Evolutionary conservation across 352 stramenopile genomes (phyloP).

Genomic region (Globisporangium yorkense): DNA sequence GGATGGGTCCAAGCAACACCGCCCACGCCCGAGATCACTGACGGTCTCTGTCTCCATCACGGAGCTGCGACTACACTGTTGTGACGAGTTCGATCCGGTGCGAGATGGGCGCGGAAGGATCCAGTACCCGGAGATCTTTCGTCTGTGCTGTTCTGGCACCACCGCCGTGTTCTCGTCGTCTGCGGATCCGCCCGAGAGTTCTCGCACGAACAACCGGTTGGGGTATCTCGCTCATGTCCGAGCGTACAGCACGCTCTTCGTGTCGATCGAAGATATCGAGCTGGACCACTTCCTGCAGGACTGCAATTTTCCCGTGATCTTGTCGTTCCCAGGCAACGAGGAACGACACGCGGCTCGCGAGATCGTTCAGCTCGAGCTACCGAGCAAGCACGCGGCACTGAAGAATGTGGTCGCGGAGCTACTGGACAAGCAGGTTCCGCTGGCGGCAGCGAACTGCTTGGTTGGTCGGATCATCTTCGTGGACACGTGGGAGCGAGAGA

Average conservation of each 20-base stretch:
- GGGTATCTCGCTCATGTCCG: slow-evolving; percentile 69
- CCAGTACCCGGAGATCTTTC: slow-evolving; percentile 57
- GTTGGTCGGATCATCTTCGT: slow-evolving; percentile 47
- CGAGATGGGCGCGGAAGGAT: slow-evolving; percentile 27
- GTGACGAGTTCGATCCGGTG: slow-evolving; percentile 50
- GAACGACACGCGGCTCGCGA: slow-evolving; percentile 16
- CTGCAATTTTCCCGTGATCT: slow-evolving; percentile 70
- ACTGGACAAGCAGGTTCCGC: slow-evolving; percentile 37
- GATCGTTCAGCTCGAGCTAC: slow-evolving; percentile 26
- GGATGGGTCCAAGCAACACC: background rate
- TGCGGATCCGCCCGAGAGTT: slow-evolving; percentile 41
- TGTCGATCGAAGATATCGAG: slow-evolving; percentile 41
- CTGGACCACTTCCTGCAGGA: slow-evolving; percentile 65
- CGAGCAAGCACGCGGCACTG: slow-evolving; percentile 35
- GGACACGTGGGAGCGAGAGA: slow-evolving; percentile 35
- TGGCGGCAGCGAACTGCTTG: slow-evolving; percentile 22
- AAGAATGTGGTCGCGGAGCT: slow-evolving; percentile 22
- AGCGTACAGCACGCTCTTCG: slow-evolving; percentile 51
- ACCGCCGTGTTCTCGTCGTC: slow-evolving; percentile 46
- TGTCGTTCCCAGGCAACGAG: slow-evolving; percentile 35
- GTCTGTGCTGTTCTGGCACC: slow-evolving; percentile 22
- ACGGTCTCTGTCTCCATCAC: slow-evolving; percentile 31
- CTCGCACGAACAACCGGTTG: slow-evolving; percentile 34
- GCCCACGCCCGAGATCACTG: slow-evolving; percentile 19
- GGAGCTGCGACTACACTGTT: slow-evolving; percentile 52